Conservation (phyloP, 2,329 filamentous ascomycete genomes). For the Trichoderma pleuroti region DNA sequence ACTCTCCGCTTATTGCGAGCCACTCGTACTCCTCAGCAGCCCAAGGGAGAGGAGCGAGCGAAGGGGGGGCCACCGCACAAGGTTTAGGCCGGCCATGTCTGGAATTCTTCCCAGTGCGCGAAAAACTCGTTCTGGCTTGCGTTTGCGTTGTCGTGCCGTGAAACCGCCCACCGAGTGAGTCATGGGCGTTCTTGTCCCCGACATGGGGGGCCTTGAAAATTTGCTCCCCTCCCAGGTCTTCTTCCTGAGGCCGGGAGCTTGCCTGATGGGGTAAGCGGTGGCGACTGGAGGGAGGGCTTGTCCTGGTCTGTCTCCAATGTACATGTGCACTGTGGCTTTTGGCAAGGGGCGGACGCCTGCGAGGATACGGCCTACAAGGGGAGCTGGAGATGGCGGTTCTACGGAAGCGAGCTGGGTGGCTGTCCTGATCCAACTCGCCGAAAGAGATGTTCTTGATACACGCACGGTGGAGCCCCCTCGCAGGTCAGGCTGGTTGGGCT, state of each 20-base stretch:
- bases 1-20: background rate
- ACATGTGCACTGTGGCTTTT: background rate
- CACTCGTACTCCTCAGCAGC: background rate
- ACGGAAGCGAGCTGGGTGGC: background rate
- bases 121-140: background rate
- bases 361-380: background rate
- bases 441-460: background rate
- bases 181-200: conserved; percentile 23
- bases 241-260: conserved; percentile 25
- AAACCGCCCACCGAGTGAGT: conserved; percentile 27
- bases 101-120: background rate
- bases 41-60: background rate
- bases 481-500: background rate
- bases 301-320: background rate
- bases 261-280: conserved; percentile 26
- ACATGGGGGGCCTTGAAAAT: conserved; percentile 3
- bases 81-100: background rate
- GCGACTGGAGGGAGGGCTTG: conserved; percentile 17
- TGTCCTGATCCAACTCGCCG: background rate
- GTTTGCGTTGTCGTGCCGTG: background rate
- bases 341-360: background rate
- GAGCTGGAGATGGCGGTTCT: background rate
- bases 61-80: background rate
- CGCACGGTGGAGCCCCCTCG: background rate
- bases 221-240: background rate